Evolutionary conservation across 352 stramenopile genomes (phyloP), one percentile per base, ranked within the genome.

Genomic region (Pythium aristosporum): DNA sequence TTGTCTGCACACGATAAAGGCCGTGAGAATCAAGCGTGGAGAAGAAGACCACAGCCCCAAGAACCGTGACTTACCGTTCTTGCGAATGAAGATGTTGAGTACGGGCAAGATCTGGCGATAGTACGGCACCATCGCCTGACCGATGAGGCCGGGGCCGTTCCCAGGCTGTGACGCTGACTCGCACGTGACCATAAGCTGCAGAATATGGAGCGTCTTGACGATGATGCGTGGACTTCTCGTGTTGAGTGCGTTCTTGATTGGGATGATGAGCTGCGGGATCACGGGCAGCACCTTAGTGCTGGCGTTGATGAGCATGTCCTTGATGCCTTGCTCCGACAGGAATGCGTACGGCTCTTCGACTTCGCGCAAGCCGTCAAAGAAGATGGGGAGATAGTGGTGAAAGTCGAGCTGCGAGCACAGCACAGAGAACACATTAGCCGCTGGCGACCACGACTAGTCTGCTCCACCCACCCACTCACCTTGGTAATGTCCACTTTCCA

Each of bases 331-430:
- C 61, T 99, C 96, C 5, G 96, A 87, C 6, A 99, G 72, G 67
- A 99, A 99, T 18, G 92, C 87, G 67, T 99, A 99, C 18, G 97
- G 97, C 73, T 97, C 85, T 71, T 99, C 96, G 12, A 98, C 72
- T 69, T 99, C 96, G 25, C 97, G 91, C 11, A 99, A 76, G 15
- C 97, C 97, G 58, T 99, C 97, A 59, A 99, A 99, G 77, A 99
- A 99, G 58, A 99, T 98, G 8, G 97, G 97, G 12, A 99, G 76
- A 67, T 99, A 99, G 76, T 99, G 96, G 66, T 99, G 97, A 66
- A 98, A 99, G 70, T 99, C 97, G 9, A 99, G 84, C 79, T 98
- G 68, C 8, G 67, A 28, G 21, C 65, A 10, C 46, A 62, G 32
- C 10, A 49, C 10, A 41, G 7, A 43, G 7, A 36, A 37, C 20